Conservation (phyloP, 2,329 filamentous ascomycete species). For the Claviceps monticola region DNA sequence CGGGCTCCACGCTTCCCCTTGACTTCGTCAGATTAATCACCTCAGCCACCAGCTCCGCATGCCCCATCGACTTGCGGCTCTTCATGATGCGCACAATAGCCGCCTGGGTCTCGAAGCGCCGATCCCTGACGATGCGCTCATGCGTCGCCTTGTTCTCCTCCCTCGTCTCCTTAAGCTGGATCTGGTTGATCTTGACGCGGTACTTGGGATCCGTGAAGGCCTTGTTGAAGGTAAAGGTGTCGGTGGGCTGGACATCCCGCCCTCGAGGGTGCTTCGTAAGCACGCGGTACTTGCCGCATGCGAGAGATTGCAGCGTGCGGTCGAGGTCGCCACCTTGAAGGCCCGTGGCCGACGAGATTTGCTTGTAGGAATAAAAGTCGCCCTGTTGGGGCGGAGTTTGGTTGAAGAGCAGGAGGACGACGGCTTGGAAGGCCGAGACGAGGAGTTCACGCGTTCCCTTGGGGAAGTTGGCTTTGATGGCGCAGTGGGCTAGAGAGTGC, state of each 20-base stretch:
- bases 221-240: constrained; percentile 74
- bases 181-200: constrained; percentile 96
- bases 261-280: constrained; percentile 75
- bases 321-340: constrained; percentile 67
- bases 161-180: constrained; percentile 90
- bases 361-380: constrained; percentile 56
- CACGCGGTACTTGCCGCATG: constrained; percentile 78
- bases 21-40: constrained; percentile 84
- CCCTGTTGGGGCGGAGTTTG: constrained; percentile 42
- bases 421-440: constrained; percentile 83
- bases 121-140: constrained; percentile 73
- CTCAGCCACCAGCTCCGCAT: constrained; percentile 78
- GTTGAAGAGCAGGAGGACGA: constrained; percentile 86
- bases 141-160: constrained; percentile 92
- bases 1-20: constrained; percentile 70
- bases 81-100: constrained; percentile 56
- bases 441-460: constrained; percentile 76
- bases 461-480: constrained; percentile 67
- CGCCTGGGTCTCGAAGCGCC: constrained; percentile 93
- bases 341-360: constrained; percentile 61
- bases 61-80: constrained; percentile 36
- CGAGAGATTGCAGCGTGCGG: constrained; percentile 86
- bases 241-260: constrained; percentile 61
- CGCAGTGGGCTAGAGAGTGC: constrained; percentile 81
- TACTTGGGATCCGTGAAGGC: constrained; percentile 68